Percentiles rank a stretch among this genome's conserved stretches.
Evolutionary conservation across 306 rosid genomes (phyloP).

Genomic region (Benincasa hispida): DNA sequence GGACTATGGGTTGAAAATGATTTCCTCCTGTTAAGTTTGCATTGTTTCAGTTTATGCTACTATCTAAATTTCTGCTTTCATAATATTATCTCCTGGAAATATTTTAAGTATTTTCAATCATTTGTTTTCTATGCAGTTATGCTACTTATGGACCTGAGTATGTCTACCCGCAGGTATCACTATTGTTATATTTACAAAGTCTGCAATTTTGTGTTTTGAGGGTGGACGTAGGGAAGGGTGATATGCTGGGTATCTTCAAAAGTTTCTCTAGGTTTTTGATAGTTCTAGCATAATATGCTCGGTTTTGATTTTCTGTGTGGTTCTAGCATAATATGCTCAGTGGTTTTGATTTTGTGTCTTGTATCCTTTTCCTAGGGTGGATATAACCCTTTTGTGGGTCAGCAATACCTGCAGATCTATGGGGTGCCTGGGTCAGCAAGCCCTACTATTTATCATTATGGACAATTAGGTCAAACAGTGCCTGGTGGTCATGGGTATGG

Average conservation of each 20-base stretch:
- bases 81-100: not conserved
- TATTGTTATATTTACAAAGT: not conserved
- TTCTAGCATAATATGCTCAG: conserved; percentile 3
- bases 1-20: not conserved
- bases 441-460: conserved; percentile 61
- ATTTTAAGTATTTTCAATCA: not conserved
- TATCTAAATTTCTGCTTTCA: not conserved
- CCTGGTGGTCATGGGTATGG: conserved; percentile 71
- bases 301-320: no score
- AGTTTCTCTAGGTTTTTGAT: not conserved
- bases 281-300: conserved; percentile 3
- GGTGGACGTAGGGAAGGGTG: conserved; percentile 1
- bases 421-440: conserved; percentile 73
- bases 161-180: conserved; percentile 60
- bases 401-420: conserved; percentile 76
- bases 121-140: conserved; percentile 47
- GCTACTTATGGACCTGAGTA: conserved; percentile 81
- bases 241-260: not conserved
- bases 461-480: conserved; percentile 66
- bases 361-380: conserved; percentile 31
- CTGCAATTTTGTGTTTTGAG: conserved; percentile 1
- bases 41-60: not conserved
- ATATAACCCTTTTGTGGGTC: conserved; percentile 63
- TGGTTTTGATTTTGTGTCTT: conserved; percentile 4
- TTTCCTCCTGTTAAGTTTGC: not conserved